Evolutionary conservation across 345 rosid species (phyloP).

Genomic region (Schrenkiella parvula): DNA sequence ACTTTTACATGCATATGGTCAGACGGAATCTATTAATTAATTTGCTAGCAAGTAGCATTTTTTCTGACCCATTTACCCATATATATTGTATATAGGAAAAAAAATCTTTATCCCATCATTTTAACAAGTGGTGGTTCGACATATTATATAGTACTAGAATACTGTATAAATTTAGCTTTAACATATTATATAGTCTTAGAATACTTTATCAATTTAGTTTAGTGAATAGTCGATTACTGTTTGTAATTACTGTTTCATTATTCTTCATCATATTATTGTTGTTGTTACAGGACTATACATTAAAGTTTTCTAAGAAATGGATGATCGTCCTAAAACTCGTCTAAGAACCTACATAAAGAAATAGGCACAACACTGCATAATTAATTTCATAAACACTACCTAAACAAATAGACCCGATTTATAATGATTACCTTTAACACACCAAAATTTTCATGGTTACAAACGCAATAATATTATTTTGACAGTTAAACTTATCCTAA

Average conservation of each 20-base stretch:
- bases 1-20: background rate
- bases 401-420: too few species aligned
- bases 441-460: background rate
- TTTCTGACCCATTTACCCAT: background rate
- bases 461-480: background rate
- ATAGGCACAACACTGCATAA: background rate
- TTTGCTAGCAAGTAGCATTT: background rate
- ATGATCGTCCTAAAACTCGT: background rate
- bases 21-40: background rate
- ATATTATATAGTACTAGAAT: background rate
- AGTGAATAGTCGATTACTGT: too few species aligned
- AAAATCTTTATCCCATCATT: background rate
- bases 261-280: background rate
- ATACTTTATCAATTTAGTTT: background rate
- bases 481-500: background rate
- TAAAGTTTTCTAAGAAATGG: background rate
- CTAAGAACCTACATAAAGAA: background rate
- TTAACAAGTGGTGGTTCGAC: background rate
- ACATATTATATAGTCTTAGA: too few species aligned
- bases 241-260: background rate
- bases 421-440: too few species aligned
- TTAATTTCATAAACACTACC: too few species aligned
- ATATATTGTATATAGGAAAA: too few species aligned
- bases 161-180: too few species aligned
- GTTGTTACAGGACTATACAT: background rate